phyloP scores from a whole-genome alignment of 2,329 filamentous ascomycete genomes.

The Hypoxylon rubiginosum region DNA sequence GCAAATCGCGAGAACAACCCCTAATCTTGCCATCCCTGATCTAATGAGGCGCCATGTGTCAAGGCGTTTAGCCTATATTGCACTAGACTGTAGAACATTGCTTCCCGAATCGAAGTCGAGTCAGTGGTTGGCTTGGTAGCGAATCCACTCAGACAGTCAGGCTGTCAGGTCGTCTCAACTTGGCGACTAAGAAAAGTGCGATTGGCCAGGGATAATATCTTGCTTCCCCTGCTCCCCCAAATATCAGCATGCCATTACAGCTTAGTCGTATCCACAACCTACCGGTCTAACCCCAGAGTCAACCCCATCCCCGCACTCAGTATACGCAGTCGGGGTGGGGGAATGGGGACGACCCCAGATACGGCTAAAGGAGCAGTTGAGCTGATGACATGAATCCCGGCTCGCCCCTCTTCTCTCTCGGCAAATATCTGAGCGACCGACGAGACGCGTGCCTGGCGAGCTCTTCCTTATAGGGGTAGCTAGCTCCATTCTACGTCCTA shows the following conservation, averaged over 20 bases:
- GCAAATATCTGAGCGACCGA: conserved; percentile 26
- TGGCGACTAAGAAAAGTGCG: background rate
- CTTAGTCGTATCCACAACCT: conserved; percentile 1
- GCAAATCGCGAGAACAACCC: background rate
- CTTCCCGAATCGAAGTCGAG: background rate
- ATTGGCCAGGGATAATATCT: conserved; percentile 4
- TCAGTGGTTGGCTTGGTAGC: background rate
- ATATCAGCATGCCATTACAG: conserved; percentile 1
- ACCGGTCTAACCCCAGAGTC: conserved; percentile 23
- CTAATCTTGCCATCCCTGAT: conserved; percentile 6
- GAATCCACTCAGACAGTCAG: conserved; percentile 7
- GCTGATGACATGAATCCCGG: conserved; percentile 18
- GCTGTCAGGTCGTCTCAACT: background rate
- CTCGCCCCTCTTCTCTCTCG: conserved; percentile 20
- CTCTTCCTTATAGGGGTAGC: background rate
- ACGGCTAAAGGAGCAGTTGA: conserved; percentile 32
- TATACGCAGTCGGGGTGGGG: background rate
- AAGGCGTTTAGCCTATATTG: conserved; percentile 22
- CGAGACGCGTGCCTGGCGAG: background rate
- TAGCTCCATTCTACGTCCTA: background rate
- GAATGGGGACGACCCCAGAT: conserved; percentile 31
- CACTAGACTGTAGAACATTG: conserved; percentile 1
- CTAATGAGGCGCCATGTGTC: conserved; percentile 1
- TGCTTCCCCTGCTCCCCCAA: background rate
- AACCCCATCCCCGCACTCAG: conserved; percentile 24